Conservation (phyloP, 1,284 basidiomycete genomes). For the Cutaneotrichosporon curvatum region DNA sequence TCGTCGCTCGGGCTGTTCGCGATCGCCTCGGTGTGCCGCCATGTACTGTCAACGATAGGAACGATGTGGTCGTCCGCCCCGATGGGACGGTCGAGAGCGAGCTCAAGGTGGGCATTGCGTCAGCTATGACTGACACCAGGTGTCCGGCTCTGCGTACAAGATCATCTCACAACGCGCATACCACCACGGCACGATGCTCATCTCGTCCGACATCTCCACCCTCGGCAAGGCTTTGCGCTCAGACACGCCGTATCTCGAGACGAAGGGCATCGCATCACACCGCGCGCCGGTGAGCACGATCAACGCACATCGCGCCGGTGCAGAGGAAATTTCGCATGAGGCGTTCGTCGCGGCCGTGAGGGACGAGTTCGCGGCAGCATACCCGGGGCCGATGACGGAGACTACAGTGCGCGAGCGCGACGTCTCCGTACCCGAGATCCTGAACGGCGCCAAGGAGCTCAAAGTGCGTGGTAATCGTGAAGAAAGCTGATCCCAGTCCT, state of each 20-base stretch:
- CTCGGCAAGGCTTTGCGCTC: constrained; percentile 66
- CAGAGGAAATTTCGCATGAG: constrained; percentile 54
- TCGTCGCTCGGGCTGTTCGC: constrained; percentile 73
- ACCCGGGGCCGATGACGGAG: constrained; percentile 49
- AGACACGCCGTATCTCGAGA: constrained; percentile 63
- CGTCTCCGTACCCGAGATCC: constrained; percentile 54
- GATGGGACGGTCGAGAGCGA: constrained; percentile 40
- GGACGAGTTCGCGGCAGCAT: constrained; percentile 61
- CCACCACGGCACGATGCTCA: constrained; percentile 99
- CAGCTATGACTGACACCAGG: constrained; percentile 50
- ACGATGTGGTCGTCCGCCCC: constrained; percentile 70
- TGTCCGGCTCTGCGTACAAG: constrained; percentile 97
- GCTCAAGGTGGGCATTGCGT: constrained; percentile 67
- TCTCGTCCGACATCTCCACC: constrained; percentile 65
- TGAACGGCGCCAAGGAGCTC: constrained; percentile 59
- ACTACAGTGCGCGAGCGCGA: constrained; percentile 50
- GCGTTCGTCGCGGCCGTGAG: constrained; percentile 66
- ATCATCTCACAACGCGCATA: constrained; percentile 85
- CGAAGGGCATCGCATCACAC: constrained; percentile 82
- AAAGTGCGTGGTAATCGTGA: not conserved
- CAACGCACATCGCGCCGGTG: constrained; percentile 50
- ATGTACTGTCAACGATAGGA: constrained; percentile 77
- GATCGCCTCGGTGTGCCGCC: constrained; percentile 56
- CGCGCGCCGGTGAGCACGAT: constrained; percentile 83
- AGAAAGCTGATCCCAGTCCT: constrained; percentile 53